phyloP scores from a whole-genome alignment of 176 grass and related monocot species.

The Cymbopogon citratus region DNA sequence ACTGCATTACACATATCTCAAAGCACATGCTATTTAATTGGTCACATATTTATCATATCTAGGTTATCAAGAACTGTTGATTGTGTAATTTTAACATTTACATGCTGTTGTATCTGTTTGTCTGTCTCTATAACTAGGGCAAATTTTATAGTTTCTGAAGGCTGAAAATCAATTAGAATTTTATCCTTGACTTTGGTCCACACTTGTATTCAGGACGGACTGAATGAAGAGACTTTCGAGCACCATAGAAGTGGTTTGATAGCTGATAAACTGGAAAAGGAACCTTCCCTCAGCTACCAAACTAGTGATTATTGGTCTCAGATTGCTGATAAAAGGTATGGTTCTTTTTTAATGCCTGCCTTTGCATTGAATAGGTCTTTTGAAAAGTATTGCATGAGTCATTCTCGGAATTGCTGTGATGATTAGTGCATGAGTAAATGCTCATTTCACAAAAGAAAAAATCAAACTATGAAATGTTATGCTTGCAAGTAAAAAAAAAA shows the following conservation, averaged over 20 bases:
- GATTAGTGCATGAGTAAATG: not conserved
- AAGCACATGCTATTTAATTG: not conserved
- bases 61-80: not conserved
- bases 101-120: not conserved
- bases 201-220: conserved; percentile 40
- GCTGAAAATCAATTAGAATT: conserved; percentile 18
- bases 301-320: conserved; percentile 73
- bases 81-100: not conserved
- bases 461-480: not conserved
- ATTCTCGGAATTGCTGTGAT: not conserved
- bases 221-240: conserved; percentile 85
- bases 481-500: not conserved
- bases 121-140: not conserved
- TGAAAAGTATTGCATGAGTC: not conserved
- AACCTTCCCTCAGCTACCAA: conserved; percentile 86
- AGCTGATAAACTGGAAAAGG: conserved; percentile 91
- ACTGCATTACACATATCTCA: not conserved
- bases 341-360: not conserved
- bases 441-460: not conserved
- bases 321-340: conserved; percentile 91
- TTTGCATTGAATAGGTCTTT: not conserved
- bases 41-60: not conserved
- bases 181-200: conserved; percentile 4
- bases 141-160: not conserved
- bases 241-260: conserved; percentile 80